These are phyloP conservation scores for Geranium brycei DNA, from an alignment of 345 rosid species.

Conservation along the genomic window DNA sequence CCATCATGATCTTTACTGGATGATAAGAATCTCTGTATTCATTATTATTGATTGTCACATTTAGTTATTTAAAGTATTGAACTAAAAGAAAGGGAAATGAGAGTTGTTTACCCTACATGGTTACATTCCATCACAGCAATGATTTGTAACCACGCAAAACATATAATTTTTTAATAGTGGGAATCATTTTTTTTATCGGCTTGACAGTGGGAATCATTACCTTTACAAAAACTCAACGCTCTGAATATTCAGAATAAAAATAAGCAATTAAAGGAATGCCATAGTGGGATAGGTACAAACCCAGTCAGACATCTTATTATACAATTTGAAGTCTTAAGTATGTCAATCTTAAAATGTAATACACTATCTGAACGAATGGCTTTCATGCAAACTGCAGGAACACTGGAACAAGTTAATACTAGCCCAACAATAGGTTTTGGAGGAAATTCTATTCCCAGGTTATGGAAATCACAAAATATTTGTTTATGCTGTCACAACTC, in stretches of 20 bases:
- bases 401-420: background rate
- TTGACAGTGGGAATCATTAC: background rate
- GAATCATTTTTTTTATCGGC: too few relatives aligned
- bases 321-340: background rate
- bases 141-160: background rate
- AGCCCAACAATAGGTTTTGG: background rate
- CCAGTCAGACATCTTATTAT: background rate
- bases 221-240: background rate
- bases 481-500: background rate
- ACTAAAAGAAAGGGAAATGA: too few relatives aligned
- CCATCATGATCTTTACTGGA: too few relatives aligned
- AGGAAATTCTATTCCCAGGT: too few relatives aligned
- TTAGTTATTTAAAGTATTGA: too few relatives aligned
- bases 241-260: background rate
- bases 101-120: too few relatives aligned
- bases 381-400: background rate
- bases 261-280: too few relatives aligned
- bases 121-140: too few relatives aligned
- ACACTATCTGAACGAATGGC: background rate
- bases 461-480: background rate
- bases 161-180: too few relatives aligned
- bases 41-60: too few relatives aligned
- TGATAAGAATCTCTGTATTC: too few relatives aligned
- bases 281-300: too few relatives aligned
- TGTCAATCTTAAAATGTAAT: background rate